Evolutionary conservation across 768 basidiomycete genomes (phyloP).

Genomic region (Suillus brevipes): DNA sequence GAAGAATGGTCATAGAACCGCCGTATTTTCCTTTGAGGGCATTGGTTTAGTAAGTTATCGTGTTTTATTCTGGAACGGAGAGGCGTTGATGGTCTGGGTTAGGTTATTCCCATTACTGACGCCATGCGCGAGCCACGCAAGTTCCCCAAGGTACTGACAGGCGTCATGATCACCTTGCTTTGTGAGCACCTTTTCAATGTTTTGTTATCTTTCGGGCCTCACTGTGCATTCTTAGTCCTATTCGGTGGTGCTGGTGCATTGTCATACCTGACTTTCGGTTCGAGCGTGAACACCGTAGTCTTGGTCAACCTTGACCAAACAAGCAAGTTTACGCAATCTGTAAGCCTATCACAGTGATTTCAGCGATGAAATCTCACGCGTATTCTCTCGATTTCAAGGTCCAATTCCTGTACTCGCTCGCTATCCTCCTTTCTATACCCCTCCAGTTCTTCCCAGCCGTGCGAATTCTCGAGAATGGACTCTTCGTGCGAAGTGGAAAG

Average conservation of each 20-base stretch:
- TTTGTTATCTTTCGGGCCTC: constrained; percentile 6
- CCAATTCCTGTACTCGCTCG: constrained; percentile 87
- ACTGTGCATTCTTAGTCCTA: constrained; percentile 48
- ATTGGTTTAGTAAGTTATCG: constrained; percentile 73
- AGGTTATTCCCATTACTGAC: constrained; percentile 95
- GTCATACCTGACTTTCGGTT: constrained; percentile 86
- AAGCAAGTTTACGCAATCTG: constrained; percentile 85
- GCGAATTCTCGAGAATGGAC: constrained; percentile 93
- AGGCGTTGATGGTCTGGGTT: constrained; percentile 12
- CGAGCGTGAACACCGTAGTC: constrained; percentile 87
- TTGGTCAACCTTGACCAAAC: constrained; percentile 88
- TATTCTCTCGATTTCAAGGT: constrained; percentile 42
- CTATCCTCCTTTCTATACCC: constrained; percentile 89
- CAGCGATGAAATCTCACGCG: constrained; percentile 4
- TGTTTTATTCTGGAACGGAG: neutral
- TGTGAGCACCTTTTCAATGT: constrained; percentile 39
- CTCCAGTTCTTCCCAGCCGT: constrained; percentile 98
- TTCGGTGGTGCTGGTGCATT: constrained; percentile 88
- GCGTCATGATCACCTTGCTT: constrained; percentile 87
- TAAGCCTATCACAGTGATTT: constrained; percentile 38
- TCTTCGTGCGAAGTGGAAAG: constrained; percentile 90
- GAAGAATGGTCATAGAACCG: constrained; percentile 57
- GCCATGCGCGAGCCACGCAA: constrained; percentile 94
- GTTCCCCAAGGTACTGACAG: constrained; percentile 85
- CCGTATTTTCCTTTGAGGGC: constrained; percentile 98